These are phyloP conservation scores for Fusarium musae DNA, from an alignment of 2,329 filamentous ascomycete species.

Conservation along the genomic window DNA sequence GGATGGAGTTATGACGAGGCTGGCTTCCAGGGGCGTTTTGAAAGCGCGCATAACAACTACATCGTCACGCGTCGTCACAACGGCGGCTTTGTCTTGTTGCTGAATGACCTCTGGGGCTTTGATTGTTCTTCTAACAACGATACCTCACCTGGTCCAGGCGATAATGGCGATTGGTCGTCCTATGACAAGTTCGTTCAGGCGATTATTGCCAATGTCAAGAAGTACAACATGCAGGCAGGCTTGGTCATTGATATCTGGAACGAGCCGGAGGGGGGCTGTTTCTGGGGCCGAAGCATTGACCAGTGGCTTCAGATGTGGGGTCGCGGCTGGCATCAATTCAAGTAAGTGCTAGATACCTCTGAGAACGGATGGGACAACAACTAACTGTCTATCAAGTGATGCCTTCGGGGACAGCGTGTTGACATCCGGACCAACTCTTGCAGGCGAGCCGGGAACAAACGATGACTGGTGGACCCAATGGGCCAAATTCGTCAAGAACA, in stretches of 20 bases:
- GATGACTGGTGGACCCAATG: background rate
- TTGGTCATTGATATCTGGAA: background rate
- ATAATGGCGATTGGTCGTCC: background rate
- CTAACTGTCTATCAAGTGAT: background rate
- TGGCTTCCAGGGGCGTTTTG: background rate
- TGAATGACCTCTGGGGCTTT: background rate
- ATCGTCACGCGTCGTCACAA: background rate
- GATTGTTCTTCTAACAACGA: background rate
- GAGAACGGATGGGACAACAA: fast-evolving
- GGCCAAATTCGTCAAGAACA: background rate
- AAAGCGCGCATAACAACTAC: background rate
- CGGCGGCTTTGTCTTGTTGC: background rate
- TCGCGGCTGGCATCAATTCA: background rate
- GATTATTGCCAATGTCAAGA: background rate
- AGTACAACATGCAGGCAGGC: background rate
- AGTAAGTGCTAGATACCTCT: background rate
- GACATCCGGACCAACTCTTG: background rate
- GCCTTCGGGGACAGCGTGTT: background rate
- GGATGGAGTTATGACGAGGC: background rate
- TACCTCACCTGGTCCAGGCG: background rate
- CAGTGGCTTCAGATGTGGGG: background rate
- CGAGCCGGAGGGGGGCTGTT: background rate
- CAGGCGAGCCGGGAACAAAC: background rate
- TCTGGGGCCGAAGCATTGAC: background rate
- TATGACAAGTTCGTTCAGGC: background rate